phyloP scores from a whole-genome alignment of 176 grass and related monocot species.

The Zizania latifolia region DNA sequence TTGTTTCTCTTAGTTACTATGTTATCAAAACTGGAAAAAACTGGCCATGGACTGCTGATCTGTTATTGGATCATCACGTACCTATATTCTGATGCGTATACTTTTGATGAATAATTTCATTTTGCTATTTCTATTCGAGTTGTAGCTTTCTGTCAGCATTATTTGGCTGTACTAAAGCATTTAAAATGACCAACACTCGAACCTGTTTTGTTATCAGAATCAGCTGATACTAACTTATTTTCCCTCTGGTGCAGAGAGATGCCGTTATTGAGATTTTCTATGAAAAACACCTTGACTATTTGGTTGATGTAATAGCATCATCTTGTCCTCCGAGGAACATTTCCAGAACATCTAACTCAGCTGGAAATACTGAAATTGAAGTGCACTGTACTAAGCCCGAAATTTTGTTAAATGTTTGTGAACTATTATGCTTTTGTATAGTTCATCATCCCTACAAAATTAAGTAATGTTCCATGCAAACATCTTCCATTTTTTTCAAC shows the following conservation, averaged over 20 bases:
- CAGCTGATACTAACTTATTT: conserved; percentile 23
- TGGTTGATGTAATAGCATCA: conserved; percentile 94
- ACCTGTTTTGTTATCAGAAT: conserved; percentile 17
- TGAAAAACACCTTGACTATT: conserved; percentile 85
- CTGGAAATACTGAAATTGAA: conserved; percentile 31
- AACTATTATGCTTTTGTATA: conserved; percentile 93
- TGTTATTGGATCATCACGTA: conserved; percentile 3
- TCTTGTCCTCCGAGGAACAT: conserved; percentile 50
- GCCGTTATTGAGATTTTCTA: conserved; percentile 95
- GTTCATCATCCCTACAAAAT: conserved; percentile 94
- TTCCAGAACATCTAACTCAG: conserved; percentile 36
- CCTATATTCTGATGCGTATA: neutral
- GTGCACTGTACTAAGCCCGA: conserved; percentile 54
- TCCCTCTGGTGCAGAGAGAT: conserved; percentile 64
- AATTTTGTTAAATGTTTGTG: conserved; percentile 94
- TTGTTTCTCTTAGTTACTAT: conserved; percentile 2
- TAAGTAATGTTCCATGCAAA: conserved; percentile 58
- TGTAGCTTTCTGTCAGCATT: neutral
- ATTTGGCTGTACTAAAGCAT: neutral
- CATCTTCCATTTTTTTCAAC: conserved; percentile 13
- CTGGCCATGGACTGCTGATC: neutral
- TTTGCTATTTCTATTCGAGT: neutral
- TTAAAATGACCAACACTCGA: conserved; percentile 4
- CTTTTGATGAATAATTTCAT: neutral
- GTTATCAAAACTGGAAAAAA: neutral